Percentiles rank a stretch among this genome's conserved stretches.
These are phyloP conservation scores for Lentinula sp. DNA, from an alignment of 768 basidiomycete species.

Conservation along the genomic window DNA sequence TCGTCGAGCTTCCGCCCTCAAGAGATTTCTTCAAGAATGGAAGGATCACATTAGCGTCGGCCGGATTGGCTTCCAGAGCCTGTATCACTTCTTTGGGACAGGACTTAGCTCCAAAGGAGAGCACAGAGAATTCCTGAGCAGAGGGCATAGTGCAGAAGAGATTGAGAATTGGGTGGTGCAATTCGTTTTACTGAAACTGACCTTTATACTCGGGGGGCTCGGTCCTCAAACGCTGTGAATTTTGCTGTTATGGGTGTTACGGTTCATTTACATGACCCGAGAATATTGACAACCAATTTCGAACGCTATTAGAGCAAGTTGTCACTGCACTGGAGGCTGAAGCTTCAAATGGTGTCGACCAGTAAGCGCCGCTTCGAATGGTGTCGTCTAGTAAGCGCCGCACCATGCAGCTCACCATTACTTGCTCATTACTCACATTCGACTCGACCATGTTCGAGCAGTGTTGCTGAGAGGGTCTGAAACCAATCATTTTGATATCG, in stretches of 20 bases:
- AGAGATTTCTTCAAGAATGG: conserved; percentile 11
- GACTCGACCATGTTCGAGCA: neutral
- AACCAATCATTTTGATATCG: neutral
- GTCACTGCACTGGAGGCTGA: neutral
- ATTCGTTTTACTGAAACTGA: too few species aligned
- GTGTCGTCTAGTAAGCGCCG: neutral
- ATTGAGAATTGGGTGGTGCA: neutral
- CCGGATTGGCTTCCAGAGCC: conserved; percentile 14
- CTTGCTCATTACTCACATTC: neutral
- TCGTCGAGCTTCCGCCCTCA: conserved; percentile 6
- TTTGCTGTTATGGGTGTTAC: neutral
- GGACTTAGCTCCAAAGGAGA: neutral
- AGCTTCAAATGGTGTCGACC: neutral
- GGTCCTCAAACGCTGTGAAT: neutral
- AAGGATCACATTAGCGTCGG: conserved; percentile 21
- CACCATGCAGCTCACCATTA: neutral
- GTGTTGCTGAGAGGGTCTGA: neutral
- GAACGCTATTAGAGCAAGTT: too few species aligned
- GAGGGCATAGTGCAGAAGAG: neutral
- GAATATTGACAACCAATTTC: neutral
- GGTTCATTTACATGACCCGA: neutral
- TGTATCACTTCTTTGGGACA: neutral
- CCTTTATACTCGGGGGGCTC: neutral
- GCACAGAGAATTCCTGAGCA: neutral
- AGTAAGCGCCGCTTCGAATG: neutral